Evolutionary conservation across 768 basidiomycete genomes (phyloP), one percentile per base, ranked within the genome.

Genomic region (Erythrobasidium yunnanense): DNA sequence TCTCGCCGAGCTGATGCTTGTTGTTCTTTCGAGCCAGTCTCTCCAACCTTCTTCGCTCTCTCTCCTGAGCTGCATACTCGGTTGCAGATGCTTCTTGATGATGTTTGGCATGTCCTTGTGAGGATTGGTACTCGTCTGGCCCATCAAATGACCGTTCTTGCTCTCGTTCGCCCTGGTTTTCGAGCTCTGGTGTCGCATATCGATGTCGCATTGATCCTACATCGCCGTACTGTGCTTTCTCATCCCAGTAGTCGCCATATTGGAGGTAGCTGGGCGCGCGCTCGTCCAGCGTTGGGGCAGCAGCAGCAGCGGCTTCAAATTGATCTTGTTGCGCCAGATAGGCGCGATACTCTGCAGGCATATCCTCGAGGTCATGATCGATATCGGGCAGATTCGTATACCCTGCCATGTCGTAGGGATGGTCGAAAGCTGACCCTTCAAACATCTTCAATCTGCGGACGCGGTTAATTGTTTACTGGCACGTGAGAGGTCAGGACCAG

Each of bases 321-420:
- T 51, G 49, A 23, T 51, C 49, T 25, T 51, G 49, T 25, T 51
- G 13, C 8, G 49, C 49, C 17, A 51, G 49, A 25, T 51, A 25
- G 7, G 49, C 49, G 11, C 60, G 29, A 35, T 63, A 63, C 25
- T 25, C 60, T 15, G 49, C 60, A 20, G 60, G 60, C n/a, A 29
- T 49, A 27, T 29, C 29, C 46, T 29, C 32, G 29, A 34, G 25
- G 22, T 63, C 60, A 17, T 29, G 32, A 25, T 63, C 60, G 25
- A 63, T 49, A 34, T 63, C 60, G 20, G 60, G 60, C 13, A 63
- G 60, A 33, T 63, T 63, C 30, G 23, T 63, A 30, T 63, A 63
- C 33, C 60, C 49, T 42, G 45, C 56, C 56, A 58, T 58, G 38
- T 11, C 47, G 34, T 20, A n/a, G 11, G 38, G n/a, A n/a, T n/a